These are phyloP conservation scores for Termitomyces sp. DNA, from an alignment of 768 basidiomycete species.

Conservation along the genomic window DNA sequence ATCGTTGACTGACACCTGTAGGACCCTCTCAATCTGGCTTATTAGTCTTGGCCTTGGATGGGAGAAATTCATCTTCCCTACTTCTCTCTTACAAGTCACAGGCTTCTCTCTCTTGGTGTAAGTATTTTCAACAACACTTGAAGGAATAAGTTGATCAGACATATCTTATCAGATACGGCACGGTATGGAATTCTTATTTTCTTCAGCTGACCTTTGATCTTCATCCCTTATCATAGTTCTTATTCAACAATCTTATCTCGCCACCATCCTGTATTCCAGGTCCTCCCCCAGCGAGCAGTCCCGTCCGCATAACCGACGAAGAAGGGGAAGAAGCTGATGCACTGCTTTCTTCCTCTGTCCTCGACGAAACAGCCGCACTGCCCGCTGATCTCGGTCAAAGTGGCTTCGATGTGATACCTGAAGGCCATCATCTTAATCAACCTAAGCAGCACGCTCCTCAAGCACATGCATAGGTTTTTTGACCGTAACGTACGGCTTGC, in stretches of 20 bases:
- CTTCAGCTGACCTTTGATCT: slow-evolving; percentile 3
- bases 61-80: slow-evolving; percentile 81
- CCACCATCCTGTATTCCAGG: slow-evolving; percentile 58
- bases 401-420: slow-evolving; percentile 79
- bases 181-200: slow-evolving; percentile 39
- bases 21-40: slow-evolving; percentile 95
- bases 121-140: too few relatives aligned
- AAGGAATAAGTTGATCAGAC: slow-evolving; percentile 5
- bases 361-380: slow-evolving; percentile 80
- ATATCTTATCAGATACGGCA: slow-evolving; percentile 62
- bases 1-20: slow-evolving; percentile 88
- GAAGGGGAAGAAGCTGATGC: slow-evolving; percentile 59
- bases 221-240: slow-evolving; percentile 46
- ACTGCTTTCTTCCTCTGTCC: slow-evolving; percentile 34
- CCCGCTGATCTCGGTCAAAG: slow-evolving; percentile 78
- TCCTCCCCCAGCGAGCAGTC: slow-evolving; percentile 28
- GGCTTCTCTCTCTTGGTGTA: slow-evolving; percentile 90
- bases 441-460: slow-evolving; percentile 6
- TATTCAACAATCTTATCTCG: slow-evolving; percentile 82
- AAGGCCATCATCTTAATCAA: slow-evolving; percentile 25
- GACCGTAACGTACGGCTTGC: not conserved
- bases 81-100: slow-evolving; percentile 73
- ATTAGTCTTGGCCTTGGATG: slow-evolving; percentile 86
- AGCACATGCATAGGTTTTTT: not conserved
- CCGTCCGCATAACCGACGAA: slow-evolving; percentile 36